A percentile compares a stretch with the other conserved stretches of the same genome.
These are phyloP conservation scores for Puccinellia tenuiflora DNA, from an alignment of 176 grass and related monocot species.

Conservation along the genomic window DNA sequence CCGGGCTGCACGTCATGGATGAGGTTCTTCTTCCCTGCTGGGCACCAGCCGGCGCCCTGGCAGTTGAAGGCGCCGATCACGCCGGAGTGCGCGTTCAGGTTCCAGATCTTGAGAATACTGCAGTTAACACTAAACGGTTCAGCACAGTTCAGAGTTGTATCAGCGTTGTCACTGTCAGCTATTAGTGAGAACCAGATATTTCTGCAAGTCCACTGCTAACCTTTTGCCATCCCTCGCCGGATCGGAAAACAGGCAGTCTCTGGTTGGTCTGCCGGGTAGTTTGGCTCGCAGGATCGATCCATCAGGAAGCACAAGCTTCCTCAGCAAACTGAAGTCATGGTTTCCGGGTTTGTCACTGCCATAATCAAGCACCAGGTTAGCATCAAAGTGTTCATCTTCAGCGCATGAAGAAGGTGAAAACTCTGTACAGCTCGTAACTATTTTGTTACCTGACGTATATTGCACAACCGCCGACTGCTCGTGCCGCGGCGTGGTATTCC, in stretches of 20 bases:
- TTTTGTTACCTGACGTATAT: slow-evolving; percentile 70
- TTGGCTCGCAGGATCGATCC: slow-evolving; percentile 75
- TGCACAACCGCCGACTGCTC: slow-evolving; percentile 69
- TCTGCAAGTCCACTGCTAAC: slow-evolving; percentile 11
- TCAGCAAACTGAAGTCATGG: slow-evolving; percentile 78
- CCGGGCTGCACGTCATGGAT: slow-evolving; percentile 76
- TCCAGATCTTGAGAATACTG: slow-evolving; percentile 85
- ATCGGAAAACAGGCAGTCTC: slow-evolving; percentile 76
- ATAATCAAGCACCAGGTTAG: not conserved
- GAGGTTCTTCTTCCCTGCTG: slow-evolving; percentile 52
- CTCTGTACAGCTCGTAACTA: not conserved
- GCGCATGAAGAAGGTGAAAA: not conserved
- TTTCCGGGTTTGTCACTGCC: slow-evolving; percentile 74
- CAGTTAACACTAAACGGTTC: not conserved
- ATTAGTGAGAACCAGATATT: not conserved
- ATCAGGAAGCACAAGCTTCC: slow-evolving; percentile 75
- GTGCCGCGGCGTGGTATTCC: slow-evolving; percentile 65
- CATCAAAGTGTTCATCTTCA: not conserved
- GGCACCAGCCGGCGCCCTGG: slow-evolving; percentile 80
- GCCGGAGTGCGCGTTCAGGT: slow-evolving; percentile 67
- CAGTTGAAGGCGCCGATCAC: slow-evolving; percentile 86
- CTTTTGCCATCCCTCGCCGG: slow-evolving; percentile 77
- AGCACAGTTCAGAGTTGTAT: not conserved
- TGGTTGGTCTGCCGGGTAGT: slow-evolving; percentile 58
- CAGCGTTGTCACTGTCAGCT: not conserved